Evolutionary conservation across 495 filamentous ascomycete species (phyloP).

Genomic region (Penicillium lividum): DNA sequence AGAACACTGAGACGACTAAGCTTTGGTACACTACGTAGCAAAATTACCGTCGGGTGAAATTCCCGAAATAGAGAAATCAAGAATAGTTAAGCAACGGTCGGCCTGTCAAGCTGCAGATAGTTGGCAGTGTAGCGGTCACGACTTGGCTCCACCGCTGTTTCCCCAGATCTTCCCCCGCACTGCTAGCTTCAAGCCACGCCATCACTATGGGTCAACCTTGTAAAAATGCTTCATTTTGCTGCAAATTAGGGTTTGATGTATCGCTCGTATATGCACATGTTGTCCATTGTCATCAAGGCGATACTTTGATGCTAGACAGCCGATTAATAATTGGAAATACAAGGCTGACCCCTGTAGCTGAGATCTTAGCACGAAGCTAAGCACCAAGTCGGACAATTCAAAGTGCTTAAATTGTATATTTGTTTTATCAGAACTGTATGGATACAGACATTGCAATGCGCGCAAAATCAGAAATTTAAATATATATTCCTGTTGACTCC

Average conservation of each 20-base stretch:
- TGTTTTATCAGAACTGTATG: background rate
- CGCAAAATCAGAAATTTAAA: background rate
- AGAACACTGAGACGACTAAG: background rate
- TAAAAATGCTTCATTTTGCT: background rate
- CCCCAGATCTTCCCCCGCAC: constrained; percentile 9
- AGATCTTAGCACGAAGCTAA: background rate
- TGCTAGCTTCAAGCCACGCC: constrained; percentile 1
- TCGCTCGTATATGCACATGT: background rate
- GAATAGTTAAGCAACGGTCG: too few relatives aligned
- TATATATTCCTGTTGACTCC: background rate
- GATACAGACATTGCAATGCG: background rate
- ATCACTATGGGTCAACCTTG: background rate
- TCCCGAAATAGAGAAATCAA: background rate
- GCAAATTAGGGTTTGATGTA: background rate
- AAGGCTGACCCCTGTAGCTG: background rate
- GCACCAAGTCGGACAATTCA: background rate
- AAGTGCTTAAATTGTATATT: background rate
- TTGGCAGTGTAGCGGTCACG: background rate
- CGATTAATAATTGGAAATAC: background rate
- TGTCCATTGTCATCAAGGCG: background rate
- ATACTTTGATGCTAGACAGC: background rate
- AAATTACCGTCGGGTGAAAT: background rate
- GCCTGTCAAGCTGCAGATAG: too few relatives aligned
- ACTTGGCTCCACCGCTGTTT: constrained; percentile 6
- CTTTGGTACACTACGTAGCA: background rate